Evolutionary conservation across 345 rosid species (phyloP), one percentile per base, ranked within the genome.

Genomic region (Balakata baccata): DNA sequence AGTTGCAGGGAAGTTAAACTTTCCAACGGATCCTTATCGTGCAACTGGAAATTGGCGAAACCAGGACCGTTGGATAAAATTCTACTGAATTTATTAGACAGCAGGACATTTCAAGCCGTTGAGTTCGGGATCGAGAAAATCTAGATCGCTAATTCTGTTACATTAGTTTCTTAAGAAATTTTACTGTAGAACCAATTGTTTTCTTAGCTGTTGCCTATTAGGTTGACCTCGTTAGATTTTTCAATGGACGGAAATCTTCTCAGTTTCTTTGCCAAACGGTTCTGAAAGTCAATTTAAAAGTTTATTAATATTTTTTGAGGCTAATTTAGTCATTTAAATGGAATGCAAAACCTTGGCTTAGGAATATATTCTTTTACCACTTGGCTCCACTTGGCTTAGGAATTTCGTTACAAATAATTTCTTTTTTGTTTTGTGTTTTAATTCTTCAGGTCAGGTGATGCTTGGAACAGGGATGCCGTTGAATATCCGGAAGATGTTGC

Each of bases 401-500:
- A 18, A 54, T n/a, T 54, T 54, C 10, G 25, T 7, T n/a, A 54
- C 11, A 54, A 58, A 11, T 58, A 20, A 0, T 58, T 14, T 58
- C 11, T 58, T 58, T 51, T 25, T n/a, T 46, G 6, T 17, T 5
- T 39, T 49, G 0, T 34, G 12, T 13, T 52, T 53, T 41, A 64
- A 14, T 63, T 79, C 3, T 65, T 7, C 85, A 86, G 93, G 82
- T 75, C 81, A 7, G 86, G 80, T 51, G 82, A 77, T 37, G 77
- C 76, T 41, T 78, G 90, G 96, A 85, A 77, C 64, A 84, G 83
- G 79, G 90, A 92, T 75, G 87, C 91, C 0, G 85, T 87, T 23
- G 86, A 89, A 29, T 77, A 90, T 84, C 97, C 96, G 50, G 96
- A 88, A 59, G 88, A 81, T 66, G 72, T 92, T 23, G 94, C 88